Percentiles rank a stretch among this genome's conserved stretches.
Evolutionary conservation across 2,329 filamentous ascomycete species (phyloP).

Genomic region (Nigrospora osmanthi): DNA sequence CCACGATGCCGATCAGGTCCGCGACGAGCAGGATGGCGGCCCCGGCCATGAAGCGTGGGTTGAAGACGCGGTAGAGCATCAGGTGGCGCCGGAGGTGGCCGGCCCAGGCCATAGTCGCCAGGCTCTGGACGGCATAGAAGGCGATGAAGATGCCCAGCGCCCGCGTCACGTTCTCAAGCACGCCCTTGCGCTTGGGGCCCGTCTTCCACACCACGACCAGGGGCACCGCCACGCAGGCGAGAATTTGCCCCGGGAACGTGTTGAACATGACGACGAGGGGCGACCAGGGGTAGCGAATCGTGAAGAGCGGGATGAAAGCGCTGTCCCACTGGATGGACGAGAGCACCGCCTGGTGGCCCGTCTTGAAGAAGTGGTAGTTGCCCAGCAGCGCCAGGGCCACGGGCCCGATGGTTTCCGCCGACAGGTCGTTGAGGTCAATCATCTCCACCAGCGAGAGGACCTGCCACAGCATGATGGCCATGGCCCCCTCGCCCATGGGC

Average conservation of each 20-base stretch:
- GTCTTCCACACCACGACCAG: constrained; percentile 85
- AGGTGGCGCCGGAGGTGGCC: constrained; percentile 82
- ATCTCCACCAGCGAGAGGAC: constrained; percentile 70
- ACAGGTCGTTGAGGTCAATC: constrained; percentile 51
- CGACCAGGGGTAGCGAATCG: constrained; percentile 82
- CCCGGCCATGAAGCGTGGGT: constrained; percentile 82
- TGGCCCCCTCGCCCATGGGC: constrained; percentile 83
- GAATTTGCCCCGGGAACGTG: constrained; percentile 81
- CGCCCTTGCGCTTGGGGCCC: constrained; percentile 60
- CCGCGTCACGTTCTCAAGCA: constrained; percentile 64
- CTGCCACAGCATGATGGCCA: constrained; percentile 80
- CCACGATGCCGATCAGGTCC: constrained; percentile 63
- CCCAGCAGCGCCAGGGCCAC: constrained; percentile 81
- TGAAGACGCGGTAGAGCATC: constrained; percentile 95
- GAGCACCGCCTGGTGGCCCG: constrained; percentile 85
- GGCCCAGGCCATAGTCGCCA: constrained; percentile 87
- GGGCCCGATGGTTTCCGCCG: constrained; percentile 70
- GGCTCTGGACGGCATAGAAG: constrained; percentile 74
- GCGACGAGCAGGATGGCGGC: constrained; percentile 64
- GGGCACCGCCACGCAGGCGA: constrained; percentile 73
- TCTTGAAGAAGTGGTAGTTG: constrained; percentile 95
- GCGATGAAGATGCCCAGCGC: constrained; percentile 67
- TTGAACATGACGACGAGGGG: constrained; percentile 77
- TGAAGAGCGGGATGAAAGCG: constrained; percentile 81
- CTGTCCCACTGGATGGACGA: constrained; percentile 92